These are phyloP conservation scores for Colletotrichum nymphaeae DNA, from an alignment of 2,329 filamentous ascomycete genomes.

Conservation along the genomic window DNA sequence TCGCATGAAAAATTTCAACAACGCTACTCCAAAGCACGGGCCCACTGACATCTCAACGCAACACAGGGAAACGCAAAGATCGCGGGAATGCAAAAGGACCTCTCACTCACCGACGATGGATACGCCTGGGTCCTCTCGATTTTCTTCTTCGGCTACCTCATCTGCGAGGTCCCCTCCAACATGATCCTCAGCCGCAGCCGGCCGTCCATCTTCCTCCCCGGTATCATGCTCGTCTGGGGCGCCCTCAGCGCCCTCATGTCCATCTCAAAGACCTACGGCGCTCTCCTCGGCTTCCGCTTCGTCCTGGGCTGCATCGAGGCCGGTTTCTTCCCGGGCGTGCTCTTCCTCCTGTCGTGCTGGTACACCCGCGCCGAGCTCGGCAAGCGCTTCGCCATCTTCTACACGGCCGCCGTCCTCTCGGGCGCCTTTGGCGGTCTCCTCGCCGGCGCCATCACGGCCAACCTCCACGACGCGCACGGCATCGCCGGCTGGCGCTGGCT, in stretches of 20 bases:
- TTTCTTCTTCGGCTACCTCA: conserved; percentile 65
- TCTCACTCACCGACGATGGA: conserved; percentile 57
- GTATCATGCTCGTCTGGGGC: conserved; percentile 64
- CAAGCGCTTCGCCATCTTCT: conserved; percentile 68
- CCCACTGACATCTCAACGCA: neutral
- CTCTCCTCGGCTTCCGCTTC: conserved; percentile 57
- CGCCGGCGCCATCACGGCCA: conserved; percentile 57
- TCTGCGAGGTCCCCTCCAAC: conserved; percentile 65
- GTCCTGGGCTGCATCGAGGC: conserved; percentile 62
- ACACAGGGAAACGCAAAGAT: conserved; percentile 59
- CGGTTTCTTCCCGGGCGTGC: conserved; percentile 63
- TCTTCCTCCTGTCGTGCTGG: conserved; percentile 66
- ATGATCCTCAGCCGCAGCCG: conserved; percentile 61
- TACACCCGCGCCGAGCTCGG: conserved; percentile 54
- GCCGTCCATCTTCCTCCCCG: conserved; percentile 61
- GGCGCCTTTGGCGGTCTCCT: conserved; percentile 63
- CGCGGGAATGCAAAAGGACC: conserved; percentile 60
- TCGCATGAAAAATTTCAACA: neutral
- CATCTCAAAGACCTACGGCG: conserved; percentile 56
- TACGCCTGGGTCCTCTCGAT: conserved; percentile 64
- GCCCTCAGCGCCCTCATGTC: conserved; percentile 61
- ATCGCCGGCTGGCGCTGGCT: conserved; percentile 65
- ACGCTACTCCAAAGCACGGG: neutral
- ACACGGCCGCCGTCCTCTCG: conserved; percentile 64
- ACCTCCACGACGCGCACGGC: conserved; percentile 56